Percentiles rank a stretch among this genome's conserved stretches.
Evolutionary conservation across 306 rosid genomes (phyloP).

Genomic region (Castanea mollissima): DNA sequence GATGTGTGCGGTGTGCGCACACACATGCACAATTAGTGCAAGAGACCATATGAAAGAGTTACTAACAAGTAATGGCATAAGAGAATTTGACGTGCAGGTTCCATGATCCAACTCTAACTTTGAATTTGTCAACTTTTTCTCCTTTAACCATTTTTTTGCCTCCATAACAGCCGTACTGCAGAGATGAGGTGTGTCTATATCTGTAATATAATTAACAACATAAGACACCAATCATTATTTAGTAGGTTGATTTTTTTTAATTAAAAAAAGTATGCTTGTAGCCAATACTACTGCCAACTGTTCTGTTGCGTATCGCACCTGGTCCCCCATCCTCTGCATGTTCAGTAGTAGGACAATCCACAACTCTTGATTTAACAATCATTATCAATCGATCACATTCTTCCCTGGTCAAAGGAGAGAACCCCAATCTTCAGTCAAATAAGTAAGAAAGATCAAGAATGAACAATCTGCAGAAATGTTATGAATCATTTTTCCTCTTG

Average conservation of each 20-base stretch:
- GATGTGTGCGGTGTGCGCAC: background rate
- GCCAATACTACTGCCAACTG: conserved; percentile 40
- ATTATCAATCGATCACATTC: conserved; percentile 66
- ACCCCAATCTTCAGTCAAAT: conserved; percentile 13
- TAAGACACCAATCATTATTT: background rate
- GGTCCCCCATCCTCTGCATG: conserved; percentile 40
- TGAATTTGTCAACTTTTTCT: conserved; percentile 62
- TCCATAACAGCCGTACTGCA: conserved; percentile 72
- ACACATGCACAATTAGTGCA: background rate
- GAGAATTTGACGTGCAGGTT: conserved; percentile 39
- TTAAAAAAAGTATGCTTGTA: background rate
- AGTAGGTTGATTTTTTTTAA: background rate
- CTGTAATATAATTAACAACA: conserved; percentile 32
- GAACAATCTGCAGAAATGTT: conserved; percentile 12
- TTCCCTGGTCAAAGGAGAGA: conserved; percentile 65
- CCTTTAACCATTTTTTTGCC: conserved; percentile 84
- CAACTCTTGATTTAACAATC: conserved; percentile 76
- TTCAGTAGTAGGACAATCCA: conserved; percentile 43
- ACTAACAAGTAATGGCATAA: conserved; percentile 50
- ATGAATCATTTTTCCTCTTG: background rate
- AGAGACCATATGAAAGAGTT: conserved; percentile 21
- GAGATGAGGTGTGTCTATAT: conserved; percentile 47
- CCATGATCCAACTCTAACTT: conserved; percentile 52
- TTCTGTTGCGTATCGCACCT: conserved; percentile 38
- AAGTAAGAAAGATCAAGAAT: conserved; percentile 14